Evolutionary conservation across 2,329 filamentous ascomycete genomes (phyloP).

Genomic region (Trichoderma oligosporum): DNA sequence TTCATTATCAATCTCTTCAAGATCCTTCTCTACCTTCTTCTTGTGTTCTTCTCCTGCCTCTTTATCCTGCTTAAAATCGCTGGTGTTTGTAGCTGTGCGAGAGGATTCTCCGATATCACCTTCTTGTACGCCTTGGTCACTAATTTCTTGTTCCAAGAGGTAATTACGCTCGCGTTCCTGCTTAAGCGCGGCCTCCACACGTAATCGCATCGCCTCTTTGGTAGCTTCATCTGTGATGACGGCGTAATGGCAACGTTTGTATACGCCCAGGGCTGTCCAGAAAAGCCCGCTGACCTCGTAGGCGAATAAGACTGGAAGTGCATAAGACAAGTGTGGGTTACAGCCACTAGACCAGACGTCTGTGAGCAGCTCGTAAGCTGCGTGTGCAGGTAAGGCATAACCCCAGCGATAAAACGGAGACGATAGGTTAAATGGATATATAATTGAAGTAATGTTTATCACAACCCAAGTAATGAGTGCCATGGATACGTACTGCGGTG

Average conservation of each 20-base stretch:
- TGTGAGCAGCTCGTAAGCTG: constrained; percentile 22
- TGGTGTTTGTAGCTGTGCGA: not conserved
- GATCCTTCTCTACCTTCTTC: constrained; percentile 2
- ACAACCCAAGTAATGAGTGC: constrained; percentile 23
- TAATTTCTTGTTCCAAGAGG: not conserved
- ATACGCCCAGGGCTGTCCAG: constrained; percentile 20
- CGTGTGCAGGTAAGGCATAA: constrained; percentile 23
- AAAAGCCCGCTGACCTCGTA: constrained; percentile 21
- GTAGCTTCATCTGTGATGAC: constrained; percentile 21
- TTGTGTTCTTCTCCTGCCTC: not conserved
- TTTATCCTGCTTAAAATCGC: not conserved
- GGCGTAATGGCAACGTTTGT: constrained; percentile 20
- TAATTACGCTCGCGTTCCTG: constrained; percentile 8
- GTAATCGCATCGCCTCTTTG: constrained; percentile 19
- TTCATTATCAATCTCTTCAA: constrained; percentile 8
- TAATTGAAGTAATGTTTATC: constrained; percentile 23
- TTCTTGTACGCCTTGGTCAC: not conserved
- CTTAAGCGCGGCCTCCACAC: constrained; percentile 16
- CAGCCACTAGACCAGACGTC: constrained; percentile 25
- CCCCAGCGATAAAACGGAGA: constrained; percentile 23
- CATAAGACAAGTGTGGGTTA: constrained; percentile 23
- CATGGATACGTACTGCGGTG: constrained; percentile 23
- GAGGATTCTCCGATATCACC: constrained; percentile 1
- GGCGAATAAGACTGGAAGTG: constrained; percentile 23
- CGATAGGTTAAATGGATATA: constrained; percentile 22